These are phyloP conservation scores for Platanus orientalis DNA, from an alignment of 164 flowering plant genomes.

Conservation along the genomic window DNA sequence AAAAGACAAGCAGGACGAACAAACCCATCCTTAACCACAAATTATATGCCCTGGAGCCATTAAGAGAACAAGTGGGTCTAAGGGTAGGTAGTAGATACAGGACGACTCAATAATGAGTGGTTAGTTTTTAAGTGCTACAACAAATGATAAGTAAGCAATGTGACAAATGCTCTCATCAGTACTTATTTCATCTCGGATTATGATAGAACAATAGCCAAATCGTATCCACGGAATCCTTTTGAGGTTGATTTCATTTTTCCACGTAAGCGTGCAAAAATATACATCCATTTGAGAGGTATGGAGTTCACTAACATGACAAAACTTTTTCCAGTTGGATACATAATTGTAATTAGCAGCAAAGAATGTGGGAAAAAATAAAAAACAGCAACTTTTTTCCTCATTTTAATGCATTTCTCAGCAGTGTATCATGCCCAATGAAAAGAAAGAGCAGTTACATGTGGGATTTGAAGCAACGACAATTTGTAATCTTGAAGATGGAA, in stretches of 20 bases:
- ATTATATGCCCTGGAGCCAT: too few relatives aligned
- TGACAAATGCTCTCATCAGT: background rate
- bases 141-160: background rate
- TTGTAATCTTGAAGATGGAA: conserved; percentile 14
- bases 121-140: background rate
- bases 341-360: too few relatives aligned
- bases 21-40: too few relatives aligned
- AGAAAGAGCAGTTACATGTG: conserved; percentile 16
- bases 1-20: too few relatives aligned
- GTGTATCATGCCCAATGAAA: conserved; percentile 4
- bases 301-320: too few relatives aligned
- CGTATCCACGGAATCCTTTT: too few relatives aligned
- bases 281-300: too few relatives aligned
- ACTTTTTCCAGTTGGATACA: too few relatives aligned
- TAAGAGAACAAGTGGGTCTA: too few relatives aligned
- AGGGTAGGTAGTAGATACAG: background rate
- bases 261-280: background rate
- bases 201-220: background rate
- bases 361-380: background rate
- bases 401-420: conserved; percentile 3
- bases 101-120: background rate
- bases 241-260: background rate
- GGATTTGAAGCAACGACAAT: conserved; percentile 7
- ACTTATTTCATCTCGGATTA: background rate
- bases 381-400: conserved; percentile 17